phyloP scores from a whole-genome alignment of 1,284 basidiomycete species.

The Cryptococcus hybrid region DNA sequence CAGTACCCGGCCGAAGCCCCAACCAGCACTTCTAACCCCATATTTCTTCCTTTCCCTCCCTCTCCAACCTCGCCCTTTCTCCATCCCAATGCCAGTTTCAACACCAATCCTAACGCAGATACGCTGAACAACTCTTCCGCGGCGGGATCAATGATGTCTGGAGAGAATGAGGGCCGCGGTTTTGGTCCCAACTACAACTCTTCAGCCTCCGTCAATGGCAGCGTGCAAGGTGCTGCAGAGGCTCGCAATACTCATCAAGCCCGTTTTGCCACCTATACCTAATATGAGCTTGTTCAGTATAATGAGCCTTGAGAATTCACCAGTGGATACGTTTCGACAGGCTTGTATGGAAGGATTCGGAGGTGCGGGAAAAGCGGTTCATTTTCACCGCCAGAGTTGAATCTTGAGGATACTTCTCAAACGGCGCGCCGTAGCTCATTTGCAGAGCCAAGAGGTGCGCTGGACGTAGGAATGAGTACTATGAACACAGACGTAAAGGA shows the following conservation, averaged over 20 bases:
- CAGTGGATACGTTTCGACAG: slow-evolving; percentile 5
- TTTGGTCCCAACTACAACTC: too few relatives aligned
- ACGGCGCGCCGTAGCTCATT: too few relatives aligned
- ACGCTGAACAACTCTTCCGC: neutral
- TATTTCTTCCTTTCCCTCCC: slow-evolving; percentile 48
- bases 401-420: neutral
- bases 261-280: slow-evolving; percentile 34
- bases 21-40: slow-evolving; percentile 30
- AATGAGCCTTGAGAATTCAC: slow-evolving; percentile 25
- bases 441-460: too few relatives aligned
- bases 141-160: too few relatives aligned
- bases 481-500: too few relatives aligned
- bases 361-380: too few relatives aligned
- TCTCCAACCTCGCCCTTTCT: slow-evolving; percentile 35
- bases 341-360: neutral
- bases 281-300: slow-evolving; percentile 39
- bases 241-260: too few relatives aligned
- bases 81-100: neutral
- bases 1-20: slow-evolving; percentile 13
- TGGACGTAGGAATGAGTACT: too few relatives aligned
- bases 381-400: neutral
- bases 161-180: too few relatives aligned
- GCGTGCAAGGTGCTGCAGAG: too few relatives aligned
- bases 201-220: too few relatives aligned
- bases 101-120: slow-evolving; percentile 6